Base-by-base conservation (phyloP, 140 eudicot genomes). In the Oenanthe javanica region DNA sequence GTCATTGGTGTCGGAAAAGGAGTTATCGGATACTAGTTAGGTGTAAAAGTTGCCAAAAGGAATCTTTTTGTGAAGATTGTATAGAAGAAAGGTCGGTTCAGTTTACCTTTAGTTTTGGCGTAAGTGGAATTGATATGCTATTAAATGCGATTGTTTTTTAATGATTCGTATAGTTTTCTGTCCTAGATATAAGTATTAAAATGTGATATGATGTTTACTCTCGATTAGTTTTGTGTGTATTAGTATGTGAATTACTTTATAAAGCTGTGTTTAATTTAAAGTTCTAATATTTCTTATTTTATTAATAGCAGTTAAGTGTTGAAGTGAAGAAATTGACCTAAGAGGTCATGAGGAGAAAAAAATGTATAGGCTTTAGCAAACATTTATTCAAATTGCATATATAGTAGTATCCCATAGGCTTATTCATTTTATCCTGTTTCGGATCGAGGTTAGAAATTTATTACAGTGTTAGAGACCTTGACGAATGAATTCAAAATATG, bases 1-100 rank as follows among this genome's bases (percentile, higher is more conserved):
- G 99, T 81, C 99, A 96, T 75, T 96, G 99, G 99, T 96, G 99
- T 82, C 82, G 90, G 79, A 88, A 77, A 82, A 86, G 88, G 82
- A 86, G 88, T 79, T 79, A 85, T 48, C 88, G 86, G 12, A 83
- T 84, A 72, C 82, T 96, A 79, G 85, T 89, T 81, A 91, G 90
- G 85, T 96, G 99, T 79, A 84, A 80, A 88, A 87, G 82, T 75
- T 96, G 99, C 91, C 89, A 81, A 81, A 93, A 87, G 66, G 93
- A 86, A 71, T 89, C 78, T 84, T 96, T 93, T 79, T 96, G 99
- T 84, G 78, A 79, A 61, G 91, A 85, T 84, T 96, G 99, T 86
- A 89, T 96, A 23, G 87, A 85, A 81, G 87, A 86, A 61, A 85
- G 98, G 99, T 93, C 59, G 80, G 87, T 45, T 83, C 50, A 49